phyloP scores from a whole-genome alignment of 2,329 filamentous ascomycete species.

The Colletotrichum eleusines region DNA sequence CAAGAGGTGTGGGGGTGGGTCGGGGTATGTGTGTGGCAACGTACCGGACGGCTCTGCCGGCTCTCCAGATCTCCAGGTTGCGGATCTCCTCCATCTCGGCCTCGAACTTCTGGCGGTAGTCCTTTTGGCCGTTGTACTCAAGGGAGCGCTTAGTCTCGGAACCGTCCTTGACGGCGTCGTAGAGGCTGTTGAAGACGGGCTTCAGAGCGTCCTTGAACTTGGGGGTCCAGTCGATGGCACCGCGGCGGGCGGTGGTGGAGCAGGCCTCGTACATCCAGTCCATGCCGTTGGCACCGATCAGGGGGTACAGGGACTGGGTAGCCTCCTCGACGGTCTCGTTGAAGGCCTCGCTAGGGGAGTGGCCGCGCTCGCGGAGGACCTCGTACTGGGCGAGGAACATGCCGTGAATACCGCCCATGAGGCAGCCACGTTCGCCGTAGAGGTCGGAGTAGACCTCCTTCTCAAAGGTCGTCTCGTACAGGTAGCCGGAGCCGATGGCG shows the following conservation, averaged over 20 bases:
- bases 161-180: constrained; percentile 91
- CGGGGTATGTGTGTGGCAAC: constrained; percentile 46
- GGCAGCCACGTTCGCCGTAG: constrained; percentile 99
- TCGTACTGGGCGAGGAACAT: constrained; percentile 99
- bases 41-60: constrained; percentile 95
- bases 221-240: constrained; percentile 98
- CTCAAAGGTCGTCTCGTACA: constrained; percentile 99
- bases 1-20: constrained; percentile 7
- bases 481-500: constrained; percentile 96
- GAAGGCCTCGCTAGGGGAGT: constrained; percentile 98
- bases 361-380: constrained; percentile 98
- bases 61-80: constrained; percentile 98
- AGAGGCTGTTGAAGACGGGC: constrained; percentile 98
- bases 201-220: constrained; percentile 98
- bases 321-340: constrained; percentile 99
- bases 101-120: constrained; percentile 98
- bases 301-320: constrained; percentile 96
- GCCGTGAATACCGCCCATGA: constrained; percentile 99
- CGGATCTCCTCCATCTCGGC: constrained; percentile 99
- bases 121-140: constrained; percentile 94
- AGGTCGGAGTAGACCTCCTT: constrained; percentile 99
- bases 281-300: constrained; percentile 98
- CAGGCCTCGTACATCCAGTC: constrained; percentile 99
- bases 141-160: constrained; percentile 96
- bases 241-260: constrained; percentile 97